These are phyloP conservation scores for Madurella fahalii DNA, from an alignment of 2,329 filamentous ascomycete genomes.

Conservation along the genomic window DNA sequence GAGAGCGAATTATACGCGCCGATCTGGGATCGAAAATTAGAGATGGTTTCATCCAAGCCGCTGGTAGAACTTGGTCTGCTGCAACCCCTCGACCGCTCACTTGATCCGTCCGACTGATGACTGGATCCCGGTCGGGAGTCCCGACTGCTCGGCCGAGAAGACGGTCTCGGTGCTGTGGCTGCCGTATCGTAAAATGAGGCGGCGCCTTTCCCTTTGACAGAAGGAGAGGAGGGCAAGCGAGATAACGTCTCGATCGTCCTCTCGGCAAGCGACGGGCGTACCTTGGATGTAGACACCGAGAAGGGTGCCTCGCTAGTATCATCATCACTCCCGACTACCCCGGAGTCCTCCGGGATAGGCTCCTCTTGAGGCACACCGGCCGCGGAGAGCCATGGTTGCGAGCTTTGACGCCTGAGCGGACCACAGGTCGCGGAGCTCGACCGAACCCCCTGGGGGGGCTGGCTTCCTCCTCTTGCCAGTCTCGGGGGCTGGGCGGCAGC, in stretches of 20 bases:
- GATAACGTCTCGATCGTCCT: conserved; percentile 82
- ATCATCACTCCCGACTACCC: neutral
- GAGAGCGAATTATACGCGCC: conserved; percentile 41
- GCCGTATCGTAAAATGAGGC: conserved; percentile 70
- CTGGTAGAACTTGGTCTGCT: conserved; percentile 55
- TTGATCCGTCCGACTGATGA: conserved; percentile 59
- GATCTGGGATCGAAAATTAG: conserved; percentile 42
- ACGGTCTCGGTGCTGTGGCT: conserved; percentile 51
- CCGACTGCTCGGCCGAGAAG: too few relatives aligned
- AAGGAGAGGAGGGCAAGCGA: conserved; percentile 72
- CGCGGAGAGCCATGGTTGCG: conserved; percentile 26
- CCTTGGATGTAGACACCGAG: conserved; percentile 21
- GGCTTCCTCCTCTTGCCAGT: conserved; percentile 5
- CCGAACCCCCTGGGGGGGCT: conserved; percentile 1
- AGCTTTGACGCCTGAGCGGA: conserved; percentile 15
- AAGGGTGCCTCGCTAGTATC: conserved; percentile 2
- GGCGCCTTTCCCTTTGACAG: conserved; percentile 54
- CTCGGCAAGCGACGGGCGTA: conserved; percentile 66
- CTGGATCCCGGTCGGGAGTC: conserved; percentile 53
- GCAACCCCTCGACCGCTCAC: conserved; percentile 45
- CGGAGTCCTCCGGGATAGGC: conserved; percentile 3
- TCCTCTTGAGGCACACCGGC: conserved; percentile 10
- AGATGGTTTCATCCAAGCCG: conserved; percentile 41
- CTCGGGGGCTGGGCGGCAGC: conserved; percentile 5
- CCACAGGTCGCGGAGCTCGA: conserved; percentile 14